phyloP scores from a whole-genome alignment of 2,329 filamentous ascomycete genomes.

The Helminthosporium solani region DNA sequence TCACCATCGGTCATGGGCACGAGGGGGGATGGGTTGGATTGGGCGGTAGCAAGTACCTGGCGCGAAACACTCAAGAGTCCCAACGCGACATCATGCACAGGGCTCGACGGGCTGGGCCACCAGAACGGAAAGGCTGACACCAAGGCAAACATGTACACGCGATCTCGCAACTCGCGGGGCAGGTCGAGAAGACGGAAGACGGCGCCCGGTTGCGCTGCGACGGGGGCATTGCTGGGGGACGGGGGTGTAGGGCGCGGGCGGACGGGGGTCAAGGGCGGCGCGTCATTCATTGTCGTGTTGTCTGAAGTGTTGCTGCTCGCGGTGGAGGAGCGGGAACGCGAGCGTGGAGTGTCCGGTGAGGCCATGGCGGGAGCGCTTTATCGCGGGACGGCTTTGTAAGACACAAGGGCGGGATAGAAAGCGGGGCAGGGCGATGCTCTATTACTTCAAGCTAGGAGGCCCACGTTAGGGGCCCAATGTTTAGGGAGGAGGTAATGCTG shows the following conservation, averaged over 20 bases:
- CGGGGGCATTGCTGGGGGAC: constrained; percentile 18
- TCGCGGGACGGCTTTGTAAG: background rate
- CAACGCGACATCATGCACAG: constrained; percentile 23
- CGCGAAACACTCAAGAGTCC: constrained; percentile 30
- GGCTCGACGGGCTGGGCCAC: constrained; percentile 29
- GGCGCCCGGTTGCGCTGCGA: constrained; percentile 8
- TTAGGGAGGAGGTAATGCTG: too few species aligned
- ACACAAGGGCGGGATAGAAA: background rate
- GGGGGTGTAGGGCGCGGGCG: constrained; percentile 27
- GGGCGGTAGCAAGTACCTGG: constrained; percentile 17
- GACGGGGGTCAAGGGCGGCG: constrained; percentile 26
- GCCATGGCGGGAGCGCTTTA: constrained; percentile 19
- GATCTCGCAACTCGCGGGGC: constrained; percentile 40
- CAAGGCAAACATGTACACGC: constrained; percentile 37
- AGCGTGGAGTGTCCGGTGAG: constrained; percentile 30
- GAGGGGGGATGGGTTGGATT: too few species aligned
- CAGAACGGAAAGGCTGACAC: constrained; percentile 34
- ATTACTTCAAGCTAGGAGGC: too few species aligned
- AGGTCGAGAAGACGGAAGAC: constrained; percentile 38
- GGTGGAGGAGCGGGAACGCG: constrained; percentile 32
- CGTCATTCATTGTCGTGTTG: constrained; percentile 39
- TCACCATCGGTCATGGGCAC: too few species aligned
- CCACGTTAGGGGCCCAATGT: too few species aligned
- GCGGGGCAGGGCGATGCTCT: background rate
- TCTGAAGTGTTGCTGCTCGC: constrained; percentile 33